Base-by-base conservation (phyloP, 441 rosid species). In the Rhodomyrtus psidioides region DNA sequence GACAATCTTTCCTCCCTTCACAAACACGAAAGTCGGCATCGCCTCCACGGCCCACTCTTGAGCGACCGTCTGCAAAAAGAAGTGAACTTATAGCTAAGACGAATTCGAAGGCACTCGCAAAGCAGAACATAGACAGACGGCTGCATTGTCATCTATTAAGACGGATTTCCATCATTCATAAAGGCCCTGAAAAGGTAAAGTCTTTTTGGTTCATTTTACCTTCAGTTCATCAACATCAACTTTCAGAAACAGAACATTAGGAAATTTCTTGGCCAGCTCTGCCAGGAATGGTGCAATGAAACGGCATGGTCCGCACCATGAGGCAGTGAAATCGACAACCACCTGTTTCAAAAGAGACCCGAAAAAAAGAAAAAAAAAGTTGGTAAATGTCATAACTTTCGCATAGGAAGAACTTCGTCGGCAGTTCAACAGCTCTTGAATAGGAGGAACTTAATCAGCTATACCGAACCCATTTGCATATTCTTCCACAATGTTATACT, bases 301-400 rank as follows among this genome's bases (percentile, higher is more conserved):
- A 81, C 98, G 98, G 89, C 99, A 95, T 28, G 99, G 98, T 84
- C 96, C 97, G 19, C 98, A 96, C 99, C 98, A 97, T 34, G 99
- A 90, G 65, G 99, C 97, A 83, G 98, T 93, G 89, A 96, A 97
- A 93, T 94, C 98, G 85, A 95, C 92, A 86, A 97, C 96, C 65
- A 94, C 90, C 99, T 96, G 87, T 86, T 65, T 65, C 79, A 65
- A 34, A 65, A 23, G 21, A 51, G 53, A 65, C 51, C 51, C 51
- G 13, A 49, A 10, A 49, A 49, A 49, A 44, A 44, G 10, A 8
- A 7, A 10, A 34, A 19, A 65, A 19, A 10, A 42, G 14, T 34
- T 4, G 4, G 46, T 51, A 51, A 51, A 51, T 51, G 51, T 12
- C 51, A 49, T 49, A 10, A 49, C 12, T 49, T 49, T 49, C 3